Evolutionary conservation across 495 filamentous ascomycete genomes (phyloP), one percentile per base, ranked within the genome.

Genomic region (Glarea lozoyensis): DNA sequence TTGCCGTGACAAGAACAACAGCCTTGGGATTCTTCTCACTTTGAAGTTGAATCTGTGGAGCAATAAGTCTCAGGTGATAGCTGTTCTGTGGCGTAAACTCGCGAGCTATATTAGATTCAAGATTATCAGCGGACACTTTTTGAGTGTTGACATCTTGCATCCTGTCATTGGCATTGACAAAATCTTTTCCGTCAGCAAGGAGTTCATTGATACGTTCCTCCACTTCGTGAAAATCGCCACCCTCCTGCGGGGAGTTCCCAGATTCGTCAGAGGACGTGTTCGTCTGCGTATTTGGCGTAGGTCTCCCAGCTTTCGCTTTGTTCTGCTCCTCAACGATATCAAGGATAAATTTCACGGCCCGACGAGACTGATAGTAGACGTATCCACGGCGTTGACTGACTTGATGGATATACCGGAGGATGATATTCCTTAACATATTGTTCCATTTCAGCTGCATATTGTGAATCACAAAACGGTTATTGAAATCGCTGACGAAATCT

Each of bases 391-490:
- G 72, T 63, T 98, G 92, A 60, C 88, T 90, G 46, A 94, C 89
- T 65, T 96, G 93, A 52, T 98, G 93, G 43, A 92, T 92, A 57
- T 98, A 98, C 19, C 93, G 85, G 5, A 98, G 72, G 22, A 98
- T 93, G 54, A 95, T 95, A 56, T 98, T 95, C 29, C 92, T 77
- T 16, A 97, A 68, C 2, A 88, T 79, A 56, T 98, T 97, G 62
- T 93, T 97, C 92, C 92, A 98, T 60, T 98, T 98, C 22, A 97
- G 66, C 54, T 98, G 92, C 53, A 88, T 76, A 56, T 97, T 98
- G 68, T 98, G 92, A 18, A 97, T 81, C 51, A 97, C 88, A 65
- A 98, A 98, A 15, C 93, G 82, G 55, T 98, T 98, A 61, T 93
- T 93, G 74, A 96, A 98, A 60, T 96, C 88, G 24, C 50, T 55